Evolutionary conservation across 768 basidiomycete species (phyloP).

Genomic region (Suillus lakei): DNA sequence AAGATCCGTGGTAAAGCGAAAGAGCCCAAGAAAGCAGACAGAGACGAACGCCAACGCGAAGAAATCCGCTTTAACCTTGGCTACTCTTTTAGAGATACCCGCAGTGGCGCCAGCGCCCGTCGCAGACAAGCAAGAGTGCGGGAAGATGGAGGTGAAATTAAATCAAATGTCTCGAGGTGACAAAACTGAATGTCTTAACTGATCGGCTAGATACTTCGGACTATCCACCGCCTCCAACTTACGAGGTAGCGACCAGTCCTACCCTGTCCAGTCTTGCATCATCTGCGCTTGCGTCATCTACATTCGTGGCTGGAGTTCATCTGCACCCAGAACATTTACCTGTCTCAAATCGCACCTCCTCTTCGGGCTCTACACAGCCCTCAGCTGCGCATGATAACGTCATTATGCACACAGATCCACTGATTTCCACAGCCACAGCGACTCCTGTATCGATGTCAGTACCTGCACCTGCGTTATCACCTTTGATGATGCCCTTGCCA

Average conservation of each 20-base stretch:
- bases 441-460: slow-evolving; percentile 18
- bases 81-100: slow-evolving; percentile 34
- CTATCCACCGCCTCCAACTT: slow-evolving; percentile 78
- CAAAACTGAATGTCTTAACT: slow-evolving; percentile 19
- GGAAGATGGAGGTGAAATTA: slow-evolving; percentile 35
- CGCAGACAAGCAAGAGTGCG: slow-evolving; percentile 30
- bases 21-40: slow-evolving; percentile 48
- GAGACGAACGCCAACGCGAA: slow-evolving; percentile 50
- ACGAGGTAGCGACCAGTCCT: slow-evolving; percentile 63
- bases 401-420: slow-evolving; percentile 26
- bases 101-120: slow-evolving; percentile 26
- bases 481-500: slow-evolving; percentile 6
- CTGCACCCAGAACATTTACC: slow-evolving; percentile 32
- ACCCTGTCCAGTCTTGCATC: slow-evolving; percentile 45
- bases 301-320: slow-evolving; percentile 38
- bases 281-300: slow-evolving; percentile 10
- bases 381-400: slow-evolving; percentile 15
- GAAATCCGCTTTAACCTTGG: slow-evolving; percentile 40
- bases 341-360: slow-evolving; percentile 28
- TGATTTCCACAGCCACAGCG: slow-evolving; percentile 24
- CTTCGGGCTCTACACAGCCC: slow-evolving; percentile 31
- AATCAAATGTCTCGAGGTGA: slow-evolving; percentile 3
- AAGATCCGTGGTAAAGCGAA: slow-evolving; percentile 38
- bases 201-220: slow-evolving; percentile 45
- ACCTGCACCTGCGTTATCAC: slow-evolving; percentile 16